These are phyloP conservation scores for Plicaturopsis crispa DNA, from an alignment of 768 basidiomycete species.

Conservation along the genomic window DNA sequence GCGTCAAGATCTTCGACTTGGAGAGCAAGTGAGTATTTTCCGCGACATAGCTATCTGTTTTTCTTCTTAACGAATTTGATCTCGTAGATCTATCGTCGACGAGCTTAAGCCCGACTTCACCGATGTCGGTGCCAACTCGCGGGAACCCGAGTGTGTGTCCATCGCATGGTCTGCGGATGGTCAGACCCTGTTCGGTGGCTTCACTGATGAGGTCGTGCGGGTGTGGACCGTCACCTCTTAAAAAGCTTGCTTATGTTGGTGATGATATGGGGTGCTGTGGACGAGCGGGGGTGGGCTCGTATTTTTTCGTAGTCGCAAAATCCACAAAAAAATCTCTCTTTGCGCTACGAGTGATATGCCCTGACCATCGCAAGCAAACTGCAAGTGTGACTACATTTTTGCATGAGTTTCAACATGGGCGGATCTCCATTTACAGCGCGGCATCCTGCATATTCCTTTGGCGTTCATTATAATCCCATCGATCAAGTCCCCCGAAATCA, in stretches of 20 bases:
- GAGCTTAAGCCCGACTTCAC: constrained; percentile 96
- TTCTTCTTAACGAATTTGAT: constrained; percentile 1
- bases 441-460: constrained; percentile 58
- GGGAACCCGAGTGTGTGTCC: constrained; percentile 89
- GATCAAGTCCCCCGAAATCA: constrained; percentile 69
- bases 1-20: constrained; percentile 98
- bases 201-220: constrained; percentile 90
- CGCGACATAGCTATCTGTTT: constrained; percentile 2
- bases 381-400: constrained; percentile 7
- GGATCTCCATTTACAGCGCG: constrained; percentile 8
- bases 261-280: no score
- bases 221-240: constrained; percentile 78
- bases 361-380: background rate
- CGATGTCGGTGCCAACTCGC: constrained; percentile 60
- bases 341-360: no score
- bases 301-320: constrained; percentile 16
- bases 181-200: constrained; percentile 94
- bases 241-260: no score
- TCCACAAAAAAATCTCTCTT: constrained; percentile 13
- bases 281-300: no score
- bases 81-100: constrained; percentile 84
- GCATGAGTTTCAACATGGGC: background rate
- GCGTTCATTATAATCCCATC: constrained; percentile 62
- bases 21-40: constrained; percentile 85
- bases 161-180: constrained; percentile 99